Evolutionary conservation across 192 early-diverging fungal species (phyloP), one percentile per base, ranked within the genome.

Genomic region (Coemansia sp.): DNA sequence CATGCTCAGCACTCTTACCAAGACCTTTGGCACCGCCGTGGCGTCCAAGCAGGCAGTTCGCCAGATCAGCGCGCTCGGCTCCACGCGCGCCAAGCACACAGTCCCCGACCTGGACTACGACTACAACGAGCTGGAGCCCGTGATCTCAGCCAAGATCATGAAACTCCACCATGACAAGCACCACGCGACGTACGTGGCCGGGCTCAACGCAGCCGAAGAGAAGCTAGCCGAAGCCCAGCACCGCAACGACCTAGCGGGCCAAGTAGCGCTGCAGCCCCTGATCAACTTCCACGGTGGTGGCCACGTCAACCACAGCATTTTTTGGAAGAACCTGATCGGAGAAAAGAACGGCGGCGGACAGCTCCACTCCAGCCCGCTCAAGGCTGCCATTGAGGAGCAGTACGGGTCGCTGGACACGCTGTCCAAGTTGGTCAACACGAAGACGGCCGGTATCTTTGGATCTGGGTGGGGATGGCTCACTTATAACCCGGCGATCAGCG

Each of bases 401-500:
- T 98, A 90, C 77, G 96, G 94, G 17, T 89, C 89, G 27, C 82
- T 96, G 51, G 92, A 92, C n/a, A 77, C 85, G 69, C 92, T 98
- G 72, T 79, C 87, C 31, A 79, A 71, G 43, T 82, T 88, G 71
- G 94, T 98, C 70, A 94, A 91, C 60, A 79, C 87, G 46, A 85
- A 85, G 74, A 88, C 95, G 42, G 94, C 87, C 38, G 93, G 82
- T 61, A 92, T 98, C 59, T 92, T 94, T 84, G 96, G 91, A 46
- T 92, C 90, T 25, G 96, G 96, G 1, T 98, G 96, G 96, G 94
- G 91, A n/a, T 98, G 96, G 96, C 82, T 98, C 76, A 94, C 90
- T 27, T 92, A 91, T 72, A 94, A 98, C 82, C 90, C 91, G 74
- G 77, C 69, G 11, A 83, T 83, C 60, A 90, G 92, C 73, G 77